These are phyloP conservation scores for Spencermartinsiella europaea DNA, from an alignment of 805 yeast species.

Conservation along the genomic window DNA sequence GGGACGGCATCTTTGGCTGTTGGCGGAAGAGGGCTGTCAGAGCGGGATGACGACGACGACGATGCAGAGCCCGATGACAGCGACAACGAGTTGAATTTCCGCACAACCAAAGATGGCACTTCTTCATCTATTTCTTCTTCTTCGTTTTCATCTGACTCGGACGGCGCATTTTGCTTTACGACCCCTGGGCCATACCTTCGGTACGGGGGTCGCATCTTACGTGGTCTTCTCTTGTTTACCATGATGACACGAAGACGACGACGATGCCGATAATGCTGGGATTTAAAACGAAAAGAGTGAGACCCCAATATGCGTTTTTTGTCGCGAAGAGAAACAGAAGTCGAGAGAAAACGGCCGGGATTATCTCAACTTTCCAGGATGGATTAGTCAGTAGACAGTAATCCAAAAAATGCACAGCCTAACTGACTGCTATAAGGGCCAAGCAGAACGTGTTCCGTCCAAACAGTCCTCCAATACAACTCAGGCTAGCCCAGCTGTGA, in stretches of 20 bases:
- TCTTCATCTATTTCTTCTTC: slow-evolving; percentile 25
- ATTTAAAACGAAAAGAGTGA: no score
- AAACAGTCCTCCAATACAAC: no score
- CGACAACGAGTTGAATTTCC: background rate
- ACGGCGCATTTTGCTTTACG: background rate
- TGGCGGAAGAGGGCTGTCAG: background rate
- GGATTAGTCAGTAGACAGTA: no score
- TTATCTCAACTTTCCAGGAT: no score
- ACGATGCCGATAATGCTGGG: background rate
- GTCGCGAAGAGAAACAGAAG: no score
- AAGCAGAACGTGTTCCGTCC: no score
- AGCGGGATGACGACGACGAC: background rate
- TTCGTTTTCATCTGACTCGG: slow-evolving; percentile 3
- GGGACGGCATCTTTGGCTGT: background rate
- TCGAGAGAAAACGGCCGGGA: no score
- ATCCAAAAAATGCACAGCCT: no score
- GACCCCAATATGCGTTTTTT: no score
- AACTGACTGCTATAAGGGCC: no score
- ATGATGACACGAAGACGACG: slow-evolving; percentile 33
- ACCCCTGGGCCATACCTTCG: slow-evolving; percentile 55
- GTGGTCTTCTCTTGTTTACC: slow-evolving; percentile 86
- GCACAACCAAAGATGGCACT: background rate
- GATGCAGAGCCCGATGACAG: background rate
- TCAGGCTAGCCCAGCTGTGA: no score
- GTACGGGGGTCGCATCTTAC: slow-evolving; percentile 75